Conservation (phyloP, 1,284 basidiomycete genomes). For the Farysia itapuensis region DNA sequence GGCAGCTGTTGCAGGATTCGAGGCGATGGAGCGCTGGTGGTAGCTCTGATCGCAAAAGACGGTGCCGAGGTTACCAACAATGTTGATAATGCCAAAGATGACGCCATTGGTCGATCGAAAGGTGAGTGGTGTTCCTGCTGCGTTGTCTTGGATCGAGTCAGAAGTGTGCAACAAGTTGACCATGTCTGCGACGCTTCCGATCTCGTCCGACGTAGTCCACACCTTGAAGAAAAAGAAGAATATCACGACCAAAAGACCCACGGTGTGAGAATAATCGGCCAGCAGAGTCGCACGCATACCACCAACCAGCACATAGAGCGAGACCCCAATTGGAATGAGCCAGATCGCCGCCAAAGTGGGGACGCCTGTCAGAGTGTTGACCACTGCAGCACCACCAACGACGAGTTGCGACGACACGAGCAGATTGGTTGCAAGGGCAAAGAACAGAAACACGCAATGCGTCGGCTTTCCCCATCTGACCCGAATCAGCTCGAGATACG, state of each 20-base stretch:
- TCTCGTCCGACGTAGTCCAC: conserved; percentile 66
- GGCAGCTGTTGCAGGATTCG: conserved; percentile 76
- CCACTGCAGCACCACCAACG: conserved; percentile 52
- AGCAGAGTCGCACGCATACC: conserved; percentile 55
- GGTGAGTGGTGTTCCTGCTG: conserved; percentile 70
- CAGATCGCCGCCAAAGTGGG: conserved; percentile 47
- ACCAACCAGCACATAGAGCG: conserved; percentile 51
- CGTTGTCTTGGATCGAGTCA: conserved; percentile 67
- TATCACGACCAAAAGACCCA: conserved; percentile 52
- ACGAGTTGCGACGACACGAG: conserved; percentile 55
- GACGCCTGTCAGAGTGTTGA: conserved; percentile 65
- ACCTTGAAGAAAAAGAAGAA: conserved; percentile 69
- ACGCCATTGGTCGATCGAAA: conserved; percentile 79
- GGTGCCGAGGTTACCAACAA: conserved; percentile 55
- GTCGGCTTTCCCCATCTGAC: conserved; percentile 73
- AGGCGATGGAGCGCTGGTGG: conserved; percentile 82
- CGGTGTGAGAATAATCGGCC: conserved; percentile 56
- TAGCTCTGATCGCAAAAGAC: conserved; percentile 71
- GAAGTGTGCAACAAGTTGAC: conserved; percentile 64
- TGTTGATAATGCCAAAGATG: conserved; percentile 85
- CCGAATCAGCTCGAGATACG: conserved; percentile 70
- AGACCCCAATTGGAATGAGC: conserved; percentile 52
- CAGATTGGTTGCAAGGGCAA: conserved; percentile 72
- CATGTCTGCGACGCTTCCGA: conserved; percentile 45
- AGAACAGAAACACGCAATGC: conserved; percentile 77